Percentiles rank a stretch among this genome's conserved stretches.
Evolutionary conservation across 495 filamentous ascomycete genomes (phyloP).

Genomic region (Aspergillus diversus): DNA sequence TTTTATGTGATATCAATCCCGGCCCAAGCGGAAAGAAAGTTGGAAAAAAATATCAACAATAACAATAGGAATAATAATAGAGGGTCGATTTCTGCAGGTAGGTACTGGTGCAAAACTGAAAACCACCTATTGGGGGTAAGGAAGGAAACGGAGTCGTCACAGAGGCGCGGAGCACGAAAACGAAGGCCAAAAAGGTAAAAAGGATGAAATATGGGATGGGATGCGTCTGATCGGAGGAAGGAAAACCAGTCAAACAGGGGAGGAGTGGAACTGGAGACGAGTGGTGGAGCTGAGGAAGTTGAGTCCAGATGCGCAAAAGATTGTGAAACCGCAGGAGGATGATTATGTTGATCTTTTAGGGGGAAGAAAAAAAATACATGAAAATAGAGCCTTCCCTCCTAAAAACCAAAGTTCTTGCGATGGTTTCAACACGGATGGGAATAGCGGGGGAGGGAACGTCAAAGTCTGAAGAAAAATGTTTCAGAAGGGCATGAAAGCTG

Average conservation of each 20-base stretch:
- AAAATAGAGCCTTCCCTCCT: not conserved
- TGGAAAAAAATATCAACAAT: not conserved
- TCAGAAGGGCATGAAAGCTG: not conserved
- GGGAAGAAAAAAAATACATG: not conserved
- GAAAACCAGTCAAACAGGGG: not conserved
- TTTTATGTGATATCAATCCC: not conserved
- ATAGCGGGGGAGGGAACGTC: not conserved
- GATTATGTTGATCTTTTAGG: conserved; percentile 14
- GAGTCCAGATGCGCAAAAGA: not conserved
- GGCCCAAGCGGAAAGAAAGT: not conserved
- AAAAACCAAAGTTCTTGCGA: not conserved
- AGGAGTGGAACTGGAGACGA: not conserved
- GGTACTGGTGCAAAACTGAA: conserved; percentile 1
- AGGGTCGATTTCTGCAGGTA: not conserved
- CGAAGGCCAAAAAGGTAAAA: not conserved
- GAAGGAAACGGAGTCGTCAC: not conserved
- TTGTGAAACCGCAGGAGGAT: conserved; percentile 10
- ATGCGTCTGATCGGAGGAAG: conserved; percentile 1
- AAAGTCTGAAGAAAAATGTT: not conserved
- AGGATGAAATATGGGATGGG: conserved; percentile 1
- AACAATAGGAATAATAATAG: not conserved
- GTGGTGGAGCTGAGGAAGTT: conserved; percentile 20
- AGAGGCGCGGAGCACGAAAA: conserved; percentile 2
- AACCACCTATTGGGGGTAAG: not conserved
- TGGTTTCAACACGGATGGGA: not conserved